phyloP scores from a whole-genome alignment of 768 basidiomycete genomes.

The Hydnomerulius pinastri region DNA sequence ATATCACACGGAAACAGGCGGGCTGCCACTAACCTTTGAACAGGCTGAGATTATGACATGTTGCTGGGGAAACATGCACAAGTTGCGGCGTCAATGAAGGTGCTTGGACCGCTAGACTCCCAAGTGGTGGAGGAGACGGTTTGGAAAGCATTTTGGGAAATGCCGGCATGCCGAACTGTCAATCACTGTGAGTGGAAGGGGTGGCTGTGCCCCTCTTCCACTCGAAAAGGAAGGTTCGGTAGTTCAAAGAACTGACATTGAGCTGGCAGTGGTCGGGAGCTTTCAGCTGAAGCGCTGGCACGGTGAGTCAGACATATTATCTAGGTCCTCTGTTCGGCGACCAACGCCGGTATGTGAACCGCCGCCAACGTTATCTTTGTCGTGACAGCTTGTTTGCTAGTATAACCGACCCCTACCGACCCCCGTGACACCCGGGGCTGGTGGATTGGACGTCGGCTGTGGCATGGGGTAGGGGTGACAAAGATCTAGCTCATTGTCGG shows the following conservation, averaged over 20 bases:
- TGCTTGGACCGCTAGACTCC: constrained; percentile 69
- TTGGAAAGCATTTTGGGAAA: constrained; percentile 39
- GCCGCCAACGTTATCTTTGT: background rate
- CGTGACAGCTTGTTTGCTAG: constrained; percentile 29
- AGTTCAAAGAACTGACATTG: constrained; percentile 1
- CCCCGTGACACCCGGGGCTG: constrained; percentile 3
- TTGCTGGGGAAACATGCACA: constrained; percentile 71
- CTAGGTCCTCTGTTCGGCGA: background rate
- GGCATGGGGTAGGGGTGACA: constrained; percentile 10
- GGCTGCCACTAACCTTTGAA: constrained; percentile 58
- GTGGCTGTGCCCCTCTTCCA: constrained; percentile 14
- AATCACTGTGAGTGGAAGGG: constrained; percentile 18
- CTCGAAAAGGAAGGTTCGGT: constrained; percentile 36
- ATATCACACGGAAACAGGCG: constrained; percentile 5
- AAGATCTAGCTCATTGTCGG: constrained; percentile 29
- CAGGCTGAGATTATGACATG: constrained; percentile 71
- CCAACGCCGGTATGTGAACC: background rate
- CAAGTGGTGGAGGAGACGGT: constrained; percentile 52
- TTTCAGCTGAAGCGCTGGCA: background rate
- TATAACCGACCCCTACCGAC: background rate
- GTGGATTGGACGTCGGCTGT: constrained; percentile 26
- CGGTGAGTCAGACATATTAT: background rate
- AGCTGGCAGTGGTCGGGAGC: background rate
- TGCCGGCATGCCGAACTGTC: constrained; percentile 31
- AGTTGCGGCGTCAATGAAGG: constrained; percentile 59